A percentile compares a stretch with the other conserved stretches of the same genome.
These are phyloP conservation scores for Mucor racemosus DNA, from an alignment of 371 early-diverging fungal species.

Conservation along the genomic window DNA sequence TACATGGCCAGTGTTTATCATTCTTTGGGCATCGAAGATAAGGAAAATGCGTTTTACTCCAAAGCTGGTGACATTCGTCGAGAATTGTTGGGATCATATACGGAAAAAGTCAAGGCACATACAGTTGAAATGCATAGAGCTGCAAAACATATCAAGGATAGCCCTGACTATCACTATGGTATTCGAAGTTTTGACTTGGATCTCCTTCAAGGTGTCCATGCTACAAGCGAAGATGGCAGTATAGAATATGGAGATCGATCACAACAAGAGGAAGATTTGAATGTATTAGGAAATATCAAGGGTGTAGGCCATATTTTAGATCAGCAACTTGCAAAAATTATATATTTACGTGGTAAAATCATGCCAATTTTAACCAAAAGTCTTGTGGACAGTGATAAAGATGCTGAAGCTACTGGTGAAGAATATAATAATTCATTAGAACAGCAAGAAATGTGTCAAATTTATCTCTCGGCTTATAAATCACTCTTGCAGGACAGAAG, in stretches of 20 bases:
- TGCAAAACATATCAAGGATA: not conserved
- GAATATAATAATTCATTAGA: slow-evolving; percentile 48
- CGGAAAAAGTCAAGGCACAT: slow-evolving; percentile 27
- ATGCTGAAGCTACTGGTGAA: slow-evolving; percentile 37
- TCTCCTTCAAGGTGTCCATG: not conserved
- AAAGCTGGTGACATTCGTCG: slow-evolving; percentile 55
- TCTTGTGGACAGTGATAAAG: slow-evolving; percentile 34
- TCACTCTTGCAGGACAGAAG: slow-evolving; percentile 30
- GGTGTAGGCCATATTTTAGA: slow-evolving; percentile 30
- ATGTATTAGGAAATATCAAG: slow-evolving; percentile 32
- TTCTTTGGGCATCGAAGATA: slow-evolving; percentile 34
- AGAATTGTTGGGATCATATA: slow-evolving; percentile 33
- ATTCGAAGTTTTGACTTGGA: not conserved
- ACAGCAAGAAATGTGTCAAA: slow-evolving; percentile 42
- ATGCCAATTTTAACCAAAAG: slow-evolving; percentile 26
- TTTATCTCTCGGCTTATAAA: slow-evolving; percentile 38
- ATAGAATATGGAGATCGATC: not conserved
- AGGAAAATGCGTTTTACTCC: slow-evolving; percentile 51
- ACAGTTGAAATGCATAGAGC: not conserved
- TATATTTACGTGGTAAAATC: slow-evolving; percentile 29
- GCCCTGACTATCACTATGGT: not conserved
- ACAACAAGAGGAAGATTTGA: slow-evolving; percentile 4
- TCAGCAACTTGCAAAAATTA: slow-evolving; percentile 31
- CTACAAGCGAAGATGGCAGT: not conserved
- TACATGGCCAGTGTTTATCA: slow-evolving; percentile 64